Conservation (phyloP, 2,329 filamentous ascomycete species). For the Verticillium albo-atrum region DNA sequence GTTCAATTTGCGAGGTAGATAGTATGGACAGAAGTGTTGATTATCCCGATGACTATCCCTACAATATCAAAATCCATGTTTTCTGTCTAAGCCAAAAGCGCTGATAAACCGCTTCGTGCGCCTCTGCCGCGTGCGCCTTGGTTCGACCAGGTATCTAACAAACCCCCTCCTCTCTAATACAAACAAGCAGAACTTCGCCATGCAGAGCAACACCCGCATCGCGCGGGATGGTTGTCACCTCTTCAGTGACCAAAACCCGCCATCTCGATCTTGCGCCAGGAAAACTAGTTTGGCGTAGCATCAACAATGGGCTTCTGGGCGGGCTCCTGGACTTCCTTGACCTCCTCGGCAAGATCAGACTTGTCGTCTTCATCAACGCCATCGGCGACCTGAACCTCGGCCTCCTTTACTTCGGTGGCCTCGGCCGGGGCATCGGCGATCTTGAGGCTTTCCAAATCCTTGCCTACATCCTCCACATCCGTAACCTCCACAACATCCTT, state of each 20-base stretch:
- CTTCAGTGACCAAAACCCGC: not conserved
- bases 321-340: not conserved
- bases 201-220: not conserved
- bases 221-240: not conserved
- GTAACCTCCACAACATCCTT: not conserved
- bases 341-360: too few relatives aligned
- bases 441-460: not conserved
- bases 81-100: not conserved
- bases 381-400: not conserved
- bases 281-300: not conserved
- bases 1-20: too few relatives aligned
- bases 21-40: not conserved
- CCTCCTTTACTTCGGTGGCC: constrained; percentile 30
- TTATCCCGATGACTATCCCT: not conserved
- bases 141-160: not conserved
- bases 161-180: not conserved
- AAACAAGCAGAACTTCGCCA: not conserved
- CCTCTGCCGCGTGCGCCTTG: not conserved
- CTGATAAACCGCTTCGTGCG: not conserved
- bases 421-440: not conserved
- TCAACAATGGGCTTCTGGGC: not conserved
- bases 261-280: not conserved
- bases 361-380: too few relatives aligned
- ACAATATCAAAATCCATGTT: not conserved
- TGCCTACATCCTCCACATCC: not conserved